These are phyloP conservation scores for Pseudogymnoascus sp. DNA, from an alignment of 2,329 filamentous ascomycete genomes.

Conservation along the genomic window DNA sequence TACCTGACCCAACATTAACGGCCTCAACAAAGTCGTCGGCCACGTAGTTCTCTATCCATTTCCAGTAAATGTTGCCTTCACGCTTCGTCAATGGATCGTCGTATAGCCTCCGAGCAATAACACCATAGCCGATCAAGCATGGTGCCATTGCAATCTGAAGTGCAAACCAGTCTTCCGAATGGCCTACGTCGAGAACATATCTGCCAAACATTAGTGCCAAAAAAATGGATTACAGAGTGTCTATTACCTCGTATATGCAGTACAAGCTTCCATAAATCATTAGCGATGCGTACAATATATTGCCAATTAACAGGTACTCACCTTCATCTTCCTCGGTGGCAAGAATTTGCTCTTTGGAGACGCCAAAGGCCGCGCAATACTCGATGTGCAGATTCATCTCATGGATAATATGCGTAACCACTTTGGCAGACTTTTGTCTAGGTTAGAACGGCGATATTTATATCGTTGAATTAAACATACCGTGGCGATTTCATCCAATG, in stretches of 20 bases:
- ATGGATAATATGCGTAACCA: constrained; percentile 66
- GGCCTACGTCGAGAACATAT: constrained; percentile 82
- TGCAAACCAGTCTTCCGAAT: constrained; percentile 79
- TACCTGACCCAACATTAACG: constrained; percentile 62
- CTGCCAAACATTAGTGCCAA: constrained; percentile 27
- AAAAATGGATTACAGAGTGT: background rate
- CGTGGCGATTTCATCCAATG: constrained; percentile 61
- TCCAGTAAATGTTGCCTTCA: constrained; percentile 70
- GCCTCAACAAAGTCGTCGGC: constrained; percentile 70
- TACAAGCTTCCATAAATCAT: constrained; percentile 46
- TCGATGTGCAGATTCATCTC: constrained; percentile 76
- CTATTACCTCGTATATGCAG: constrained; percentile 57
- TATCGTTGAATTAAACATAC: constrained; percentile 36
- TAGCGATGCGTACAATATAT: constrained; percentile 10
- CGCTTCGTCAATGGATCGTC: constrained; percentile 51
- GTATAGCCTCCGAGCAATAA: constrained; percentile 65
- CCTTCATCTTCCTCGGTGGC: constrained; percentile 66
- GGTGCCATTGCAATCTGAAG: constrained; percentile 79
- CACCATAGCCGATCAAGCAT: constrained; percentile 82
- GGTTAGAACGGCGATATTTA: background rate
- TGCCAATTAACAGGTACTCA: constrained; percentile 26
- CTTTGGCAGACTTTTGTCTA: constrained; percentile 47
- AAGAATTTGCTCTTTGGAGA: constrained; percentile 66
- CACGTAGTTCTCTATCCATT: constrained; percentile 86
- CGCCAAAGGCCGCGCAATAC: constrained; percentile 75